phyloP scores from a whole-genome alignment of 176 grass and related monocot species.

The Oryza officinalis region DNA sequence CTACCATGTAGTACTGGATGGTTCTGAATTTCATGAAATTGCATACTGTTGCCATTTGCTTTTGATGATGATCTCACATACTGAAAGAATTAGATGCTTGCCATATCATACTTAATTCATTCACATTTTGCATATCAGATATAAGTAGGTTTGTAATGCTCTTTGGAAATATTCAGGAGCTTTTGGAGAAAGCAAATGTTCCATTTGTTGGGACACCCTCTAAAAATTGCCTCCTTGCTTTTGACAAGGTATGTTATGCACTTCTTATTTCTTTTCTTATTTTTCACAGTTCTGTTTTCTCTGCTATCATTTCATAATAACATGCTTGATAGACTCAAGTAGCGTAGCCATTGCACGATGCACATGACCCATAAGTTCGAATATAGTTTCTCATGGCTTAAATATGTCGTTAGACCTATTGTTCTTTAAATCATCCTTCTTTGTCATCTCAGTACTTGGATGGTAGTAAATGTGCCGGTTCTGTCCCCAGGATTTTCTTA shows the following conservation, averaged over 20 bases:
- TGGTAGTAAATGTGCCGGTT: background rate
- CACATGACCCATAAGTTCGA: background rate
- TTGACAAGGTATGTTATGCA: constrained; percentile 72
- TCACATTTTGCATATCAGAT: background rate
- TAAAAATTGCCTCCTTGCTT: constrained; percentile 59
- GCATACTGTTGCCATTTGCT: background rate
- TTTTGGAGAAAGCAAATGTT: constrained; percentile 83
- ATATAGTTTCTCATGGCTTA: background rate
- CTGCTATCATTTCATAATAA: background rate
- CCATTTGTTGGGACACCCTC: constrained; percentile 83
- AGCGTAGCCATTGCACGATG: background rate
- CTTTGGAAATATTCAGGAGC: constrained; percentile 50
- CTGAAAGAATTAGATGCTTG: background rate
- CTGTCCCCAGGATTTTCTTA: background rate
- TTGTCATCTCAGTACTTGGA: background rate
- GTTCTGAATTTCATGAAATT: background rate
- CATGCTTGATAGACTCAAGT: background rate
- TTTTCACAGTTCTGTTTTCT: background rate
- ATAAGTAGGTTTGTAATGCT: background rate
- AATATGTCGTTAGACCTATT: background rate
- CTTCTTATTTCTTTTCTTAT: background rate
- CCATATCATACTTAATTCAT: background rate
- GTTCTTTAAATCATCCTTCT: constrained; percentile 4
- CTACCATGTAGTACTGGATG: background rate
- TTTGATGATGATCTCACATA: background rate